Percentiles rank a stretch among this genome's conserved stretches.
Evolutionary conservation across 371 early-diverging fungal species (phyloP).

Genomic region (Mucor racemosus): DNA sequence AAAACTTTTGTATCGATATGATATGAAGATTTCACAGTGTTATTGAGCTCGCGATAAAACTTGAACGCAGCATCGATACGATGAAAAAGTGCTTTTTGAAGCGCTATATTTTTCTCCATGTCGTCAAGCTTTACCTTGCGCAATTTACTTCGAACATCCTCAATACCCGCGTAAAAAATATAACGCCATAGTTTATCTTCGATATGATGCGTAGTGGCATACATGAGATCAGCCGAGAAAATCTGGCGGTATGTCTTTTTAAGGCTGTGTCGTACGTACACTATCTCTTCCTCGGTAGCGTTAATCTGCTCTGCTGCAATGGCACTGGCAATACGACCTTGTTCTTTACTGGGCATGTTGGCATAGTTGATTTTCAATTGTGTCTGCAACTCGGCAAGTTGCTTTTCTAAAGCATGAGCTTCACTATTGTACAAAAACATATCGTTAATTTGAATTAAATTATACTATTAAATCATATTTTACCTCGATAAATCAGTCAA

Average conservation of each 20-base stretch:
- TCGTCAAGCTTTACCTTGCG: slow-evolving; percentile 37
- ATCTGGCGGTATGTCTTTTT: slow-evolving; percentile 42
- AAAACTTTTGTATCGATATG: slow-evolving; percentile 44
- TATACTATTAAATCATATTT: background rate
- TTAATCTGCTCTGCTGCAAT: slow-evolving; percentile 45
- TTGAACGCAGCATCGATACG: slow-evolving; percentile 45
- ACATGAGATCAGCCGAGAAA: slow-evolving; percentile 33
- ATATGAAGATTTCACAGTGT: slow-evolving; percentile 33
- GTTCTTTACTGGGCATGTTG: slow-evolving; percentile 42
- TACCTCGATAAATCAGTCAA: slow-evolving; percentile 16
- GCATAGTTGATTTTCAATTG: slow-evolving; percentile 48
- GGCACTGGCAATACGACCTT: slow-evolving; percentile 38
- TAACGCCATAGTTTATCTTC: slow-evolving; percentile 57
- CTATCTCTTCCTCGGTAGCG: slow-evolving; percentile 54
- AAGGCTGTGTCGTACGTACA: slow-evolving; percentile 47
- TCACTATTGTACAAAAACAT: slow-evolving; percentile 29
- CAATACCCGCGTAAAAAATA: slow-evolving; percentile 52
- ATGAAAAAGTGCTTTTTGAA: slow-evolving; percentile 31
- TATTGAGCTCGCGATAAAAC: slow-evolving; percentile 50
- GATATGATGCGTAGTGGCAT: slow-evolving; percentile 42
- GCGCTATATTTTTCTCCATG: slow-evolving; percentile 1
- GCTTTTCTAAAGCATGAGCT: slow-evolving; percentile 55
- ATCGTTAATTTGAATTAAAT: background rate
- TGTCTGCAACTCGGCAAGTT: slow-evolving; percentile 45
- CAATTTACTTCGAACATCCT: slow-evolving; percentile 41